Conservation (phyloP, 495 filamentous ascomycete genomes). For the Chlorociboria aeruginascens region DNA sequence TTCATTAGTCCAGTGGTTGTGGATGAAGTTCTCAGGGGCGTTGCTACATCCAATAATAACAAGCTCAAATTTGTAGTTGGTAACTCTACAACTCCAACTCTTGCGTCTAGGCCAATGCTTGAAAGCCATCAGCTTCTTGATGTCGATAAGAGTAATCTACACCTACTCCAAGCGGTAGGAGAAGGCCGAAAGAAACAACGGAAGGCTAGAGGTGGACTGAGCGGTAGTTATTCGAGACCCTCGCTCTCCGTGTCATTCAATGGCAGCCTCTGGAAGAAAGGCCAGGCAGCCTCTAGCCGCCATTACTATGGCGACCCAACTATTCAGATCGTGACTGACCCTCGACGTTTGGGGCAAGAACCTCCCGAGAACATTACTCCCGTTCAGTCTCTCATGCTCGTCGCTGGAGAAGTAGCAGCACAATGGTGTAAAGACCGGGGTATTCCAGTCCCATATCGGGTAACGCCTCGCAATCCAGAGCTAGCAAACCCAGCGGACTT, state of each 20-base stretch:
- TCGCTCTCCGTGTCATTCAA: conserved; percentile 1
- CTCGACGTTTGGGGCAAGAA: neutral
- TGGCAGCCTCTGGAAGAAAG: neutral
- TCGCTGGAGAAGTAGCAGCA: conserved; percentile 62
- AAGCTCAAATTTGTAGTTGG: too few relatives aligned
- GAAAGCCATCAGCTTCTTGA: conserved; percentile 3
- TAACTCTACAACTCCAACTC: too few relatives aligned
- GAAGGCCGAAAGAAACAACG: neutral
- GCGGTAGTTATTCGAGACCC: neutral
- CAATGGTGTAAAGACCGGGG: conserved; percentile 60
- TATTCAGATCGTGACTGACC: conserved; percentile 3
- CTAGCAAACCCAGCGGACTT: conserved; percentile 26
- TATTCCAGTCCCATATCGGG: conserved; percentile 70
- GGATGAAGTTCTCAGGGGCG: neutral
- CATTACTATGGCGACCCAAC: conserved; percentile 10
- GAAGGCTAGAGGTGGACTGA: conserved; percentile 5
- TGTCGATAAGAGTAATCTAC: conserved; percentile 3
- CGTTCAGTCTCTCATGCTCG: conserved; percentile 48
- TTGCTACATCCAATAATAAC: neutral
- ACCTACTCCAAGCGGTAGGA: conserved; percentile 12
- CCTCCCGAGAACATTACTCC: neutral
- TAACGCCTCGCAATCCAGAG: conserved; percentile 48
- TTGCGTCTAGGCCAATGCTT: neutral
- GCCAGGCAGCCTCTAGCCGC: neutral
- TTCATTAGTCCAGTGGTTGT: conserved; percentile 48